phyloP scores from a whole-genome alignment of 305 asterid species.

The Fraxinus platypoda region DNA sequence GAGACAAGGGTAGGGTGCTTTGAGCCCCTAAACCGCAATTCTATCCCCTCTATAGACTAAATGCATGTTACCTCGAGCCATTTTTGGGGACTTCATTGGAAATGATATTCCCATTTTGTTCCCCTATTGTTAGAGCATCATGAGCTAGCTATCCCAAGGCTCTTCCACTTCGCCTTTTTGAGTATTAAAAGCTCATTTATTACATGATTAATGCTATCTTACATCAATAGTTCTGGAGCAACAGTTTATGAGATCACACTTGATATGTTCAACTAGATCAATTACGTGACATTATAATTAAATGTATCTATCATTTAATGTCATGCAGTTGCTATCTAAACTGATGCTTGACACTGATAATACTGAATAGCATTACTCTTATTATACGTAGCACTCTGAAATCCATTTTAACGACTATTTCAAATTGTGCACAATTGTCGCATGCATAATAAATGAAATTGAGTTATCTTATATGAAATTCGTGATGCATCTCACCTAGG shows the following conservation, averaged over 20 bases:
- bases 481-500: neutral
- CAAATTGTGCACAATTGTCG: neutral
- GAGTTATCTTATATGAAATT: neutral
- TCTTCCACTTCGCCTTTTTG: neutral
- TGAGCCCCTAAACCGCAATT: slow-evolving; percentile 49
- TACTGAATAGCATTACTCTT: too few species aligned
- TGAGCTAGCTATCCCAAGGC: neutral
- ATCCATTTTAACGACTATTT: neutral
- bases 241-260: too few species aligned
- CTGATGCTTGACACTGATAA: too few species aligned
- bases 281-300: too few species aligned
- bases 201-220: too few species aligned
- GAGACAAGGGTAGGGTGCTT: slow-evolving; percentile 40
- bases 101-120: slow-evolving; percentile 28
- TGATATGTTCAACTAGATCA: too few species aligned
- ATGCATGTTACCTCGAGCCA: neutral
- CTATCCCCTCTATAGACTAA: neutral
- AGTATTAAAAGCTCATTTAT: neutral
- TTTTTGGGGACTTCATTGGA: slow-evolving; percentile 38
- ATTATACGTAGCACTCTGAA: neutral
- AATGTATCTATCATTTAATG: too few species aligned
- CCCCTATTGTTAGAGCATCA: slow-evolving; percentile 17
- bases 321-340: neutral
- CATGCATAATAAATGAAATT: too few species aligned
- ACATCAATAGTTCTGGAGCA: too few species aligned